Base-by-base conservation (phyloP, 257 asterid genomes). In the Salvia rosmarinus region DNA sequence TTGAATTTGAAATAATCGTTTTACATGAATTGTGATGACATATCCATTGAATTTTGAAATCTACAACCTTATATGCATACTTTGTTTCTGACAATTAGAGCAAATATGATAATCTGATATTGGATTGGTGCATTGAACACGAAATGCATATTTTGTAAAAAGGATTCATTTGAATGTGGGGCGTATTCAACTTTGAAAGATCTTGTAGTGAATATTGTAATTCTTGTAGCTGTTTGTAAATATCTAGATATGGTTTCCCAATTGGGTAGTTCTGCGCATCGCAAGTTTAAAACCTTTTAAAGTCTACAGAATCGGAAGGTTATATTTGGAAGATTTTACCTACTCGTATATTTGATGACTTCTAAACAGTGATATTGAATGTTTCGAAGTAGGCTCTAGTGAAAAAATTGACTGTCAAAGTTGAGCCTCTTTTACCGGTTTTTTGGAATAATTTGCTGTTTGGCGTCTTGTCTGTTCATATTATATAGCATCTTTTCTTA, bases 351-450 rank as follows among this genome's bases (percentile, higher is more conserved):
- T 51, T 58, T 25, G 20, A n/a, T n/a, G n/a, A n/a, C n/a, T 62
- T 9, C 9, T 3, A 23, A 21, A 35, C 11, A 40, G 17, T 1
- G 58, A 16, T 21, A 72, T 30, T 56, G 13, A 56, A 44, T 44
- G 21, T 9, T 44, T 28, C 39, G 51, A 5, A 32, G 16, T 35
- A 55, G 9, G 25, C 8, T 46, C 47, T 20, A n/a, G 17, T 43
- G 14, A 37, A 58, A 47, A 43, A 11, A 3, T 11, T 47, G 20
- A 17, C 9, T 25, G 49, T 56, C 44, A 25, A 64, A 16, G 64
- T 44, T 30, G 17, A 16, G 35, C 49, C 34, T 47, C 19, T 42
- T 67, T 62, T 19, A 54, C 34, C 13, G 34, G 68, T 70, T 76
- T 13, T 49, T 17, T 49, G 57, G 77, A 64, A 13, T 37, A 70